These are phyloP conservation scores for Trichomonas vaginalis DNA, from an alignment of 208 protist species.

Conservation along the genomic window DNA sequence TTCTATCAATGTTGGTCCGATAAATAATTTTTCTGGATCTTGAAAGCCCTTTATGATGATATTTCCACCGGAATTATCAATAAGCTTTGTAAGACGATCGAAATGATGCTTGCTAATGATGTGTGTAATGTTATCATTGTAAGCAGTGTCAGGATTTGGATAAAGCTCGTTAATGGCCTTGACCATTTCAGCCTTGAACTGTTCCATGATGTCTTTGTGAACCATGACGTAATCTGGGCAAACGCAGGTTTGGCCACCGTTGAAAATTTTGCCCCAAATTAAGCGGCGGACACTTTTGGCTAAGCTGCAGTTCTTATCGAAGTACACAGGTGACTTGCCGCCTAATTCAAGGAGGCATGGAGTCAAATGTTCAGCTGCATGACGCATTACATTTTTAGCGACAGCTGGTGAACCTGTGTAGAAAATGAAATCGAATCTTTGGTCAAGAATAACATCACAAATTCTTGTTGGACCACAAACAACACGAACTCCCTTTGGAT, in stretches of 20 bases:
- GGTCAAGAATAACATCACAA: constrained; percentile 50
- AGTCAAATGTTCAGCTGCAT: constrained; percentile 59
- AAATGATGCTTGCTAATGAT: not conserved
- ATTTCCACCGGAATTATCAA: not conserved
- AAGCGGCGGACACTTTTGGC: not conserved
- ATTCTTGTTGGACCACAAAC: constrained; percentile 50
- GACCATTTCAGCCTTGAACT: not conserved
- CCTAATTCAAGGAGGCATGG: constrained; percentile 72
- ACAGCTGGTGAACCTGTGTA: constrained; percentile 60
- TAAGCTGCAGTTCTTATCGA: constrained; percentile 40
- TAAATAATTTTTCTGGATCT: not conserved
- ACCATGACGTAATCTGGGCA: not conserved
- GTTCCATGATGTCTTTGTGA: not conserved
- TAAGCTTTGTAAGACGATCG: not conserved
- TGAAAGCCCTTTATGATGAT: not conserved
- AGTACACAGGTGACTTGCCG: constrained; percentile 65
- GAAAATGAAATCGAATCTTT: constrained; percentile 67
- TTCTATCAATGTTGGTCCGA: not conserved
- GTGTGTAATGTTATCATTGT: not conserved
- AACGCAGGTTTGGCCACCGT: not conserved
- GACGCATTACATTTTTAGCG: constrained; percentile 54
- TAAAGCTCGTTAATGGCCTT: not conserved
- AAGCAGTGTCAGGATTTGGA: not conserved
- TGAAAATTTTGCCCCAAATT: not conserved
- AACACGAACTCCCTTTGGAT: constrained; percentile 39